Base-by-base conservation (phyloP, 2,329 filamentous ascomycete species). In the Fusarium subtropicale region DNA sequence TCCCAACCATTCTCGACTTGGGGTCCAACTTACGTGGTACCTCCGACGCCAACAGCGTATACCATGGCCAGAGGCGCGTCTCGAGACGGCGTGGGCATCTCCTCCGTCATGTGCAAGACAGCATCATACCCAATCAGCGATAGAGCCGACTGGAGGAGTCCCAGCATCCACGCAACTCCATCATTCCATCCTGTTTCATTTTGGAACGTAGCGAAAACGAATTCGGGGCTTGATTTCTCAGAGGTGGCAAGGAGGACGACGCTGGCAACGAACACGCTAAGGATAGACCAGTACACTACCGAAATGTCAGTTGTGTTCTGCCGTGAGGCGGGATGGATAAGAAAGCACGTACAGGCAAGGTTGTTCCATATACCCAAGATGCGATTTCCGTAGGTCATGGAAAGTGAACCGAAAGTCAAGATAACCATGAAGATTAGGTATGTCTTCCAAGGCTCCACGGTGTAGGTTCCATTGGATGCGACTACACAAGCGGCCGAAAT, bases 101-200 rank as follows among this genome's bases (percentile, higher is more conserved):
- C 83, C 64, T 84, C 82, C 9, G 80, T 80, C 76, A 84, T 79
- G 54, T 85, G 82, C 7, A 82, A 70, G 7, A 80, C 79, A 9
- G 79, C 82, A 58, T 84, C 83, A 60, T 83, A 85, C 16, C 81
- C 82, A 12, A 77, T 79, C 5, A 80, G 72, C 18, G 75, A 76
- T 0, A 79, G 56, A 0, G 77, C 76, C 0, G 75, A 79, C 69
- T 82, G 83, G 2, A 85, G 72, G 4, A 85, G 75, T 0, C 83
- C 83, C 2, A 85, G 71, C 16, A 84, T 78, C 83, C 83, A 85
- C 0, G 83, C 76, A 18, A 84, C 74, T 1, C 83, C 83, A 50
- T 83, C 80, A 2, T 78, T 75, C 82, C 82, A 85, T 4, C 81
- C 81, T 3, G 80, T 82, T 34, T 78, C 77, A 66, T 85, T 85